Evolutionary conservation across 2,329 filamentous ascomycete genomes (phyloP), one percentile per base, ranked within the genome.

Genomic region (Cryphonectria carpinicola): DNA sequence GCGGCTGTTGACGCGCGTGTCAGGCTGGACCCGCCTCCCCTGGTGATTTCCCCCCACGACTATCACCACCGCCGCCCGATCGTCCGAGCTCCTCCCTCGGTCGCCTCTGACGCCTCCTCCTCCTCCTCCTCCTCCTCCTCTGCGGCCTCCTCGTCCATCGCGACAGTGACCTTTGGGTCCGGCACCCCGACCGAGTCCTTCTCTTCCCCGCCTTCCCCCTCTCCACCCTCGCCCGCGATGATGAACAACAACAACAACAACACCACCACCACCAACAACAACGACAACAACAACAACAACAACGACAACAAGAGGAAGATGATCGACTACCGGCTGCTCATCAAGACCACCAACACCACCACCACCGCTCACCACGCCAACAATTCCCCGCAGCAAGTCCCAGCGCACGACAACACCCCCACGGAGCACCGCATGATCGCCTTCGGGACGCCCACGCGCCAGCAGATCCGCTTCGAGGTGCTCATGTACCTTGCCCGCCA

Each of bases 251-350:
- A 13, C 37, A 22, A 3, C 43, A 22, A 49, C 37, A 43, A 63
- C 35, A n/a, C n/a, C n/a, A n/a, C n/a, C n/a, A n/a, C n/a, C n/a
- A n/a, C n/a, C 37, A 43, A 43, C 11, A 46, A 19, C 14, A 46
- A 46, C 43, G 4, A 43, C 41, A 43, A 14, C 13, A 43, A 14
- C 37, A 43, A 63, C 37, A 43, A 43, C 11, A 46, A 19, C 14
- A 46, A 46, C 43, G 4, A 43, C 41, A 43, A 14, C 13, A 43
- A 14, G 10, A 43, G 7, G 14, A 22, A 49, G 19, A 19, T 8
- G 14, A 67, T 71, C 49, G 69, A 72, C 68, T 72, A 66, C 69
- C 49, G 69, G 25, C 66, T 72, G 46, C 61, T 65, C 63, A 69
- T 72, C 71, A 70, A 32, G 17, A 41, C 8, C n/a, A 35, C 17